Evolutionary conservation across 495 filamentous ascomycete genomes (phyloP).

Genomic region (Aspergillus olivimuriae): DNA sequence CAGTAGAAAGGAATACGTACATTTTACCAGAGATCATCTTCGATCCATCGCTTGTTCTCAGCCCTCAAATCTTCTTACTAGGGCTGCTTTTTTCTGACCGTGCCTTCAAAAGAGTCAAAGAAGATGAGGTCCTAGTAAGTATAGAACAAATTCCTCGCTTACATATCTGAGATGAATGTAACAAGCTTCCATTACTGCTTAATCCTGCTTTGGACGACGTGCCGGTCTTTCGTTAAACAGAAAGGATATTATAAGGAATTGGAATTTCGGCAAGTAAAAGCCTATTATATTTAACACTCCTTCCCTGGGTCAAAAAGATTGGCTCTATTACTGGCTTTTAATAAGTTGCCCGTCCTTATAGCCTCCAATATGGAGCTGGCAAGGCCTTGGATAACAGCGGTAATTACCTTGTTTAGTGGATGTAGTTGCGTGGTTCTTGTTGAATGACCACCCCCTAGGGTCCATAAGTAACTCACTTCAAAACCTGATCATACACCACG

Average conservation of each 20-base stretch:
- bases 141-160: conserved; percentile 19
- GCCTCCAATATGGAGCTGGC: conserved; percentile 28
- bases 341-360: conserved; percentile 26
- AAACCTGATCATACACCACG: conserved; percentile 30
- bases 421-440: conserved; percentile 1
- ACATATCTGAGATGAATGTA: conserved; percentile 17
- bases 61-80: conserved; percentile 28
- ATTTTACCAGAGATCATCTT: conserved; percentile 32
- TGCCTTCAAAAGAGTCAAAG: conserved; percentile 20
- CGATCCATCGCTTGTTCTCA: conserved; percentile 27
- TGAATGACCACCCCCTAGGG: conserved; percentile 14
- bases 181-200: conserved; percentile 22
- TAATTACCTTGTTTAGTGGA: conserved; percentile 10
- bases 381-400: conserved; percentile 31
- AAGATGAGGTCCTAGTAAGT: conserved; percentile 23
- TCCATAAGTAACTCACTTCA: conserved; percentile 26
- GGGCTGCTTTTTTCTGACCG: conserved; percentile 29
- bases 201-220: conserved; percentile 14
- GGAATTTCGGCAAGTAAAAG: conserved; percentile 25
- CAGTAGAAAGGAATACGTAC: conserved; percentile 32
- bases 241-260: conserved; percentile 24
- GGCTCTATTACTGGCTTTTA: conserved; percentile 26
- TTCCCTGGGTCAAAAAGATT: conserved; percentile 24
- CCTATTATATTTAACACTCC: conserved; percentile 26
- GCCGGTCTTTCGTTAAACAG: conserved; percentile 17